Percentiles rank a stretch among this genome's conserved stretches.
phyloP scores from a whole-genome alignment of 106 monocot species.

The Alisma plantagoaquatica region DNA sequence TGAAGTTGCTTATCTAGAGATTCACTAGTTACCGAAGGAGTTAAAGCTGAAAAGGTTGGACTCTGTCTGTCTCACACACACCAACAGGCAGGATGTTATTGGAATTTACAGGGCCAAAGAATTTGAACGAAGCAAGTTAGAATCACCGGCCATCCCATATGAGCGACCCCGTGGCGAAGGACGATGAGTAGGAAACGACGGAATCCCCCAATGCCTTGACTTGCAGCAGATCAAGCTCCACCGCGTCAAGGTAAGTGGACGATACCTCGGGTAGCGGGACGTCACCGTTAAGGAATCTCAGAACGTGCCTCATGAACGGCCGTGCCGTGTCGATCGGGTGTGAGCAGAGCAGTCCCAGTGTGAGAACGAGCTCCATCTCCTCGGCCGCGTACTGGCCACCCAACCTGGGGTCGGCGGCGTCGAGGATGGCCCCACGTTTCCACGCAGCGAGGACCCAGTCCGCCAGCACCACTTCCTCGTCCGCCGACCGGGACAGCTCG shows the following conservation, averaged over 20 bases:
- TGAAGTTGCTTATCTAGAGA: too few species aligned
- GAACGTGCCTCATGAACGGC: constrained; percentile 60
- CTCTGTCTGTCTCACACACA: too few species aligned
- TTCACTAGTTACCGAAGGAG: too few species aligned
- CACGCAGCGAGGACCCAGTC: constrained; percentile 42
- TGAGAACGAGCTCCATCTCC: constrained; percentile 31
- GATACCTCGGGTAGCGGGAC: constrained; percentile 29
- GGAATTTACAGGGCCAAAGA: too few species aligned
- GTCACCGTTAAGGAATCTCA: constrained; percentile 33
- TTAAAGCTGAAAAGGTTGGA: too few species aligned
- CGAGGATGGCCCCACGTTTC: constrained; percentile 15
- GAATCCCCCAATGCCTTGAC: constrained; percentile 36
- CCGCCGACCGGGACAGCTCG: constrained; percentile 20
- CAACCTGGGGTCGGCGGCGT: constrained; percentile 39
- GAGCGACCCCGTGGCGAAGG: constrained; percentile 5
- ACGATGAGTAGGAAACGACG: constrained; percentile 43
- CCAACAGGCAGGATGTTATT: too few species aligned
- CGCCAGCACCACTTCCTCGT: constrained; percentile 42
- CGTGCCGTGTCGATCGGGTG: constrained; percentile 25
- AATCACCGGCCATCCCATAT: not conserved
- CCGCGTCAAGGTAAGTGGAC: constrained; percentile 4
- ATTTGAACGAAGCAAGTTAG: not conserved
- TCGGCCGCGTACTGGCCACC: constrained; percentile 19
- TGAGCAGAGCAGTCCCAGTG: constrained; percentile 52
- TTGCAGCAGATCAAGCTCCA: constrained; percentile 7